Percentiles rank a stretch among this genome's conserved stretches.
These are phyloP conservation scores for Phellopilus nigrolimitatus DNA, from an alignment of 1,284 basidiomycete genomes.

Conservation along the genomic window DNA sequence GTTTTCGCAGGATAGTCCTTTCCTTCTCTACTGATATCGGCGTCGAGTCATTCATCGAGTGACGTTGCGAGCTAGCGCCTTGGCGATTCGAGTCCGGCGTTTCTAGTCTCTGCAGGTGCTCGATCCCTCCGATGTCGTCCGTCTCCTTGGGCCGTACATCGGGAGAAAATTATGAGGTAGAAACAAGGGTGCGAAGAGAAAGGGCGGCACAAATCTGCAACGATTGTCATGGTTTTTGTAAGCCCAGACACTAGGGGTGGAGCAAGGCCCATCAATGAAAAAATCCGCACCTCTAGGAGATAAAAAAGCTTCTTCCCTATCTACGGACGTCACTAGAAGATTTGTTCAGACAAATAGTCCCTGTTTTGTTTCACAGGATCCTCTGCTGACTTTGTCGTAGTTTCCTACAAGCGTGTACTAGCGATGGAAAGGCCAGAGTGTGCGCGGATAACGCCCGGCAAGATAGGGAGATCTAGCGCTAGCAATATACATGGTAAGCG, in stretches of 20 bases:
- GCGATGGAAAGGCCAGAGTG: not conserved
- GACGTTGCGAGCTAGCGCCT: conserved; percentile 1
- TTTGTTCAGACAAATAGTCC: too few relatives aligned
- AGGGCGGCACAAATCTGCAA: not conserved
- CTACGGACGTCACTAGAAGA: too few relatives aligned
- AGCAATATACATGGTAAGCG: not conserved
- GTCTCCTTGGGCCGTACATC: conserved; percentile 2
- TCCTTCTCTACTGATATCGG: too few relatives aligned
- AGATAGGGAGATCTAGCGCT: not conserved
- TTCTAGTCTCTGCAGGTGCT: not conserved
- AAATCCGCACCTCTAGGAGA: not conserved
- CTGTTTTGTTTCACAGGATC: not conserved
- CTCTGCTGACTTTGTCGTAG: not conserved
- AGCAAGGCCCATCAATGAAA: not conserved
- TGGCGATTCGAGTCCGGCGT: not conserved
- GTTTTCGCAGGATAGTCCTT: conserved; percentile 7
- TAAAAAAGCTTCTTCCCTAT: too few relatives aligned
- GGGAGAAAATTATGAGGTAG: not conserved
- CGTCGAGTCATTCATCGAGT: not conserved
- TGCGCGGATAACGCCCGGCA: not conserved
- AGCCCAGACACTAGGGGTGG: not conserved
- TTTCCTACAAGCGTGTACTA: not conserved
- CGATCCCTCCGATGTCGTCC: conserved; percentile 2
- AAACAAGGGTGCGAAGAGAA: not conserved
- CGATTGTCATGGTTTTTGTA: not conserved